Base-by-base conservation (phyloP, 495 filamentous ascomycete genomes). In the Neurospora sp. region DNA sequence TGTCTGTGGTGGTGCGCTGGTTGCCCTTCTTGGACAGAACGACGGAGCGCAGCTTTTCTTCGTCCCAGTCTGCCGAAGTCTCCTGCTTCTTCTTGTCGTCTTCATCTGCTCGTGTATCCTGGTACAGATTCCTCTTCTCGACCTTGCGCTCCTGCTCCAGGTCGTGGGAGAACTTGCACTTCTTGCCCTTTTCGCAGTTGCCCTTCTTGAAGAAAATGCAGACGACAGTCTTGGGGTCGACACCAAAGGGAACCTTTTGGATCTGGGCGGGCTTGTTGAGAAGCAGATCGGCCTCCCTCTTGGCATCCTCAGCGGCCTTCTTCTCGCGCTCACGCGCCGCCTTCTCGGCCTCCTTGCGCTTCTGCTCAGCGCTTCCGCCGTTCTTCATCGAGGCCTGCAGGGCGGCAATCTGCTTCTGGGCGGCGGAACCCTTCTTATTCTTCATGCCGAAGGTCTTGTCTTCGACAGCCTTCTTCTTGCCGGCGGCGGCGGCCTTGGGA, bases 401-500 rank as follows among this genome's bases (percentile, higher is more conserved):
- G 76, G 92, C 91, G 72, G 91, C 91, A 73, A 99, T 98, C 73
- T 92, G 88, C 79, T 91, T 96, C 85, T 97, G 93, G 73, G 93
- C 94, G 68, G 88, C 90, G 69, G 88, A 90, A 75, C 96, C 96
- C 89, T 97, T 98, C 90, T 99, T 98, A 80, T 99, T 99, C 86
- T 99, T 99, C 94, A 99, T 97, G 76, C 96, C 96, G 87, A 99
- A 99, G 71, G 96, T 97, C 87, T 96, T 96, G 86, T 99, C 96
- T 71, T 94, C 93, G 73, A 93, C 91, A 16, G 85, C 73, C 81
- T 94, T 94, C 85, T 85, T 86, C 77, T 81, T 85, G 74, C 39
- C 79, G 40, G 75, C 81, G 44, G n/a, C 74, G 40, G 75, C 81
- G 44, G n/a, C 74, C 83, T 93, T 91, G 16, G 53, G 2, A 35